A percentile compares a stretch with the other conserved stretches of the same genome.
Evolutionary conservation across 768 basidiomycete genomes (phyloP).

Genomic region (Amanita rimosa): DNA sequence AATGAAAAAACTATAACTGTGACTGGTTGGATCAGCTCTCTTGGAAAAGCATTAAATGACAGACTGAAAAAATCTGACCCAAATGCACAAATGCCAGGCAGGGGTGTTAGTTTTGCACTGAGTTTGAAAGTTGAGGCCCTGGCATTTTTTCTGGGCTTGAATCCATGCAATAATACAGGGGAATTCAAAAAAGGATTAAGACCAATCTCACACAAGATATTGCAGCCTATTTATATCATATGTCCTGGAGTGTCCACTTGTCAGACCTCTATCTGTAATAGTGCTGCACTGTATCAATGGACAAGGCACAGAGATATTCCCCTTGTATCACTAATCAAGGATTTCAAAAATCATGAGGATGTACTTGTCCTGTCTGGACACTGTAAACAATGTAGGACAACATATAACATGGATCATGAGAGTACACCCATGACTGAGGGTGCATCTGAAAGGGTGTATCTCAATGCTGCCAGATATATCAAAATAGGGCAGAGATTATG

Average conservation of each 20-base stretch:
- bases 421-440: background rate
- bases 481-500: no score
- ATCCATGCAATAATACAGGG: no score
- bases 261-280: background rate
- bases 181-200: no score
- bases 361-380: background rate
- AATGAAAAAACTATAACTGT: no score
- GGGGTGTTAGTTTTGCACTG: no score
- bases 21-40: no score
- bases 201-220: no score
- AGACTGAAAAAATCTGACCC: no score
- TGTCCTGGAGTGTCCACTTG: background rate
- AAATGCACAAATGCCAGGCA: no score
- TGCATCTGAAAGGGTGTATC: background rate
- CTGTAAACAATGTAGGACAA: background rate
- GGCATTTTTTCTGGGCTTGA: no score
- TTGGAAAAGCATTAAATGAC: no score
- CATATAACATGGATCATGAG: background rate
- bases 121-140: no score
- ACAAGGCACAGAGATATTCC: background rate
- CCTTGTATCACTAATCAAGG: background rate
- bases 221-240: background rate
- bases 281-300: background rate
- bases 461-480: background rate
- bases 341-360: background rate